Evolutionary conservation across 495 filamentous ascomycete genomes (phyloP).

Genomic region (Podospora fimiseda): DNA sequence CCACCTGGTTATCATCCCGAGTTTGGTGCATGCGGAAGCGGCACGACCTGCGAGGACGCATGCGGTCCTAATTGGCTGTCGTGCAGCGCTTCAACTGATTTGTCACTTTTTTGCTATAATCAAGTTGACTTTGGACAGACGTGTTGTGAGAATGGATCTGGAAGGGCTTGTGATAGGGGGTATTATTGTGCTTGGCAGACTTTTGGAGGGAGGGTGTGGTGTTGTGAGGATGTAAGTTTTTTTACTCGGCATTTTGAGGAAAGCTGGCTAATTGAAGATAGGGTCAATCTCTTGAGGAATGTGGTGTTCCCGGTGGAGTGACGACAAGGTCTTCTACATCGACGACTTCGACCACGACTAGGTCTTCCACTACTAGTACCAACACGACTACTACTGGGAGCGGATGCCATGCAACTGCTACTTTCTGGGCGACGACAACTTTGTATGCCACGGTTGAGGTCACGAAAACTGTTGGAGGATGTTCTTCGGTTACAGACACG

Average conservation of each 20-base stretch:
- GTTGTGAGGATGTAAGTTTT: conserved; percentile 23
- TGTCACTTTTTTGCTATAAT: conserved; percentile 33
- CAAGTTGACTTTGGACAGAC: conserved; percentile 21
- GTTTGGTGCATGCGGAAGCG: conserved; percentile 24
- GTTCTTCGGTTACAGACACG: background rate
- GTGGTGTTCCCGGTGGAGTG: conserved; percentile 5
- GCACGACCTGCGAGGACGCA: conserved; percentile 24
- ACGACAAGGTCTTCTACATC: background rate
- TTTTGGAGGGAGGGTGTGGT: conserved; percentile 23
- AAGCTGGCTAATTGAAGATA: conserved; percentile 2
- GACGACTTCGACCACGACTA: background rate
- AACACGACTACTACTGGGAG: background rate
- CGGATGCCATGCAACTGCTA: conserved; percentile 7
- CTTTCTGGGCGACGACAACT: conserved; percentile 13
- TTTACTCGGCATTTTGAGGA: background rate
- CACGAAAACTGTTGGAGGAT: conserved; percentile 5
- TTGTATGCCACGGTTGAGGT: conserved; percentile 6
- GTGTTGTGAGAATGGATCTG: conserved; percentile 27
- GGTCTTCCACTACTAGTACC: background rate
- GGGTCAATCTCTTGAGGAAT: conserved; percentile 25
- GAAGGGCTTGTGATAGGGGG: conserved; percentile 25
- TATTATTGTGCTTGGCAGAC: conserved; percentile 26
- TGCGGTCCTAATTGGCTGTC: conserved; percentile 24
- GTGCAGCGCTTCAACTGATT: conserved; percentile 21
- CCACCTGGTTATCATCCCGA: conserved; percentile 26